A percentile compares a stretch with the other conserved stretches of the same genome.
phyloP scores from a whole-genome alignment of 2,329 filamentous ascomycete genomes.

The Chaetomiaceae sp. region DNA sequence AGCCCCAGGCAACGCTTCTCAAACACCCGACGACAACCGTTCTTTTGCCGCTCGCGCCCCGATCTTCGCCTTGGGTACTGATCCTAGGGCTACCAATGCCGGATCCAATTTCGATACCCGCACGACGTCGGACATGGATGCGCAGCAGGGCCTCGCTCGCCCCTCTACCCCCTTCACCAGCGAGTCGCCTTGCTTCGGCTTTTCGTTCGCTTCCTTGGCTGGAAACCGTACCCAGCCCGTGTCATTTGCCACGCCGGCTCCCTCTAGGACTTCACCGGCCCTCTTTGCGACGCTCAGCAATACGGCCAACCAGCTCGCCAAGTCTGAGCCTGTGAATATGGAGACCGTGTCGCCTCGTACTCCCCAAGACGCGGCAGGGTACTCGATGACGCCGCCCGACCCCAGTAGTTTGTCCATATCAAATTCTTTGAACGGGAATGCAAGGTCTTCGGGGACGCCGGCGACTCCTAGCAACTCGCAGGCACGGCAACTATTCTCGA shows the following conservation, averaged over 20 bases:
- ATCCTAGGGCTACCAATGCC: conserved; percentile 8
- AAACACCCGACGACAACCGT: conserved; percentile 20
- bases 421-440: conserved; percentile 42
- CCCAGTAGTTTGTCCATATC: conserved; percentile 81
- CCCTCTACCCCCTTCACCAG: conserved; percentile 18
- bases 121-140: conserved; percentile 7
- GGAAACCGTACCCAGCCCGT: conserved; percentile 19
- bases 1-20: conserved; percentile 14
- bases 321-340: conserved; percentile 45
- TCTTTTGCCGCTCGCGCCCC: conserved; percentile 19
- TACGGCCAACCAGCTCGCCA: conserved; percentile 45
- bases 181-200: conserved; percentile 17
- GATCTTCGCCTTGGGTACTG: conserved; percentile 15
- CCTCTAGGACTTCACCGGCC: conserved; percentile 27
- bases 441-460: conserved; percentile 48
- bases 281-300: conserved; percentile 29
- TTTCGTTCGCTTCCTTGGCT: conserved; percentile 16
- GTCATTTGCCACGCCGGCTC: conserved; percentile 35
- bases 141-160: conserved; percentile 11
- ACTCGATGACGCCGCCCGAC: conserved; percentile 70
- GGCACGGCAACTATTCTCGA: conserved; percentile 49
- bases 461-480: conserved; percentile 71
- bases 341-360: conserved; percentile 63
- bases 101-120: conserved; percentile 9
- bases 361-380: conserved; percentile 66